These are phyloP conservation scores for Aspergillus quadricinctus DNA, from an alignment of 2,329 filamentous ascomycete genomes.

Conservation along the genomic window DNA sequence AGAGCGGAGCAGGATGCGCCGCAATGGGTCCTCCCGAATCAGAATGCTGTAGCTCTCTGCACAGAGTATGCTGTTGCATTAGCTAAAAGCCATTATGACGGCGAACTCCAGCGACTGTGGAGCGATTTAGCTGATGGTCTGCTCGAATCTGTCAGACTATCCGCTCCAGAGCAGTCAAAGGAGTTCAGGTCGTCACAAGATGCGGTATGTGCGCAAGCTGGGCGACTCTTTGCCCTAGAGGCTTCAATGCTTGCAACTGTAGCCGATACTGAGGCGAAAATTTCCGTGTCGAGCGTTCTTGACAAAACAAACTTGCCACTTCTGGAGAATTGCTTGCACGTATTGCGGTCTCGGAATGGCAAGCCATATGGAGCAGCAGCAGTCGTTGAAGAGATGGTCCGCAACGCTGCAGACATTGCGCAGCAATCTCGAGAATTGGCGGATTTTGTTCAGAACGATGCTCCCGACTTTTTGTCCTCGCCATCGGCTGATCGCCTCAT, in stretches of 20 bases:
- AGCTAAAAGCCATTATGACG: constrained; percentile 39
- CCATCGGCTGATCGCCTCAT: constrained; percentile 65
- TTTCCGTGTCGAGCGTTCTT: constrained; percentile 28
- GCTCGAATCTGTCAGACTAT: constrained; percentile 65
- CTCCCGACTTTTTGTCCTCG: constrained; percentile 60
- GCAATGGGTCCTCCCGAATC: constrained; percentile 49
- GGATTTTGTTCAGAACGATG: constrained; percentile 52
- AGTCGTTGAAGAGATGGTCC: constrained; percentile 51
- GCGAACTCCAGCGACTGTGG: constrained; percentile 59
- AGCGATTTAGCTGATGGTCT: constrained; percentile 56
- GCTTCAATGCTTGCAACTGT: constrained; percentile 31
- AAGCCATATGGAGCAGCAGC: constrained; percentile 64
- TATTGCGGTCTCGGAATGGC: constrained; percentile 53
- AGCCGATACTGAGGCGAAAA: constrained; percentile 20
- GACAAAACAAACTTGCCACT: constrained; percentile 37
- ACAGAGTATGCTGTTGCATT: constrained; percentile 37
- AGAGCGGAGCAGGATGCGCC: constrained; percentile 41
- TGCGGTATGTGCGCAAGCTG: constrained; percentile 60
- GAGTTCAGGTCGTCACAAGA: constrained; percentile 71
- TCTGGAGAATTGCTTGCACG: constrained; percentile 46
- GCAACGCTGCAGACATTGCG: constrained; percentile 40
- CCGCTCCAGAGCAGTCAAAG: constrained; percentile 75
- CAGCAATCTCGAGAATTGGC: constrained; percentile 41
- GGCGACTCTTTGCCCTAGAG: constrained; percentile 62
- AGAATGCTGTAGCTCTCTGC: constrained; percentile 36